Evolutionary conservation across 192 early-diverging fungal species (phyloP).

Genomic region (Podila horticola): DNA sequence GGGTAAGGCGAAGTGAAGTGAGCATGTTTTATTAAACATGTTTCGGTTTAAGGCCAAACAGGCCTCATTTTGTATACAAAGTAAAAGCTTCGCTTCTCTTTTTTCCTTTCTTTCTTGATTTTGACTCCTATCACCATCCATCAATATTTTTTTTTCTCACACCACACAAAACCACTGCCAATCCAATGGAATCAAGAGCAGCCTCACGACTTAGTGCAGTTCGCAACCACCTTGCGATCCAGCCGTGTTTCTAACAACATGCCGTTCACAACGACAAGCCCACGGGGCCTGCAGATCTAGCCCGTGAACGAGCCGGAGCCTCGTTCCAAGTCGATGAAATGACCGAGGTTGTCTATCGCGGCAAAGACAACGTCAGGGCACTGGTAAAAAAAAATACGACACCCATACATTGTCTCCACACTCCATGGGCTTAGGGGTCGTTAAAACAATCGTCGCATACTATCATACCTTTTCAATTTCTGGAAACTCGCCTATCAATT

Average conservation of each 20-base stretch:
- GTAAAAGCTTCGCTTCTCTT: too few relatives aligned
- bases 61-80: too few relatives aligned
- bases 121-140: too few relatives aligned
- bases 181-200: too few relatives aligned
- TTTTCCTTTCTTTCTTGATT: too few relatives aligned
- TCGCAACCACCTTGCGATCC: constrained; percentile 44
- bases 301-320: constrained; percentile 59
- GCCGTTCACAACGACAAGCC: constrained; percentile 40
- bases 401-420: too few relatives aligned
- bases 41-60: too few relatives aligned
- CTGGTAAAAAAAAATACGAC: constrained; percentile 34
- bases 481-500: constrained; percentile 54
- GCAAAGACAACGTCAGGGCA: constrained; percentile 53
- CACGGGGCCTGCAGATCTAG: constrained; percentile 58
- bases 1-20: too few relatives aligned
- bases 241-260: constrained; percentile 35
- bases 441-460: background rate
- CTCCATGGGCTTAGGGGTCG: too few relatives aligned
- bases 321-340: constrained; percentile 60
- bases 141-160: too few relatives aligned
- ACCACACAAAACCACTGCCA: too few relatives aligned
- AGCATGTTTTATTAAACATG: too few relatives aligned
- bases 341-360: constrained; percentile 52
- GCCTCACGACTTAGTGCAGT: constrained; percentile 1
- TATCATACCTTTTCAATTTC: background rate